Percentiles rank a stretch among this genome's conserved stretches.
phyloP scores from a whole-genome alignment of 2,329 filamentous ascomycete species.

The Neocucurbitaria cava region DNA sequence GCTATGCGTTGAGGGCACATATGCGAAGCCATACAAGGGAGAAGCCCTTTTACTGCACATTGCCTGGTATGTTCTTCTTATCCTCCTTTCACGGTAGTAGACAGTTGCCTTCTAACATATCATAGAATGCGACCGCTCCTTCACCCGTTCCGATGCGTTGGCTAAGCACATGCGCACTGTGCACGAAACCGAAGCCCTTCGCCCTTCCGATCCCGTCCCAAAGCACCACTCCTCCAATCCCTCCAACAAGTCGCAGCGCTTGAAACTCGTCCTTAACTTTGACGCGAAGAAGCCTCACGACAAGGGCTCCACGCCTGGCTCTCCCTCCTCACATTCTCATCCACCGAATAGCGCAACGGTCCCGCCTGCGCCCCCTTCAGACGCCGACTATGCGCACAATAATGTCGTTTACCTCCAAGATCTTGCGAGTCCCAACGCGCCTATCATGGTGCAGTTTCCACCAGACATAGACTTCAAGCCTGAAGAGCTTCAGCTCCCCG shows the following conservation, averaged over 20 bases:
- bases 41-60: slow-evolving; percentile 96
- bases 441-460: slow-evolving; percentile 60
- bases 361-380: slow-evolving; percentile 24
- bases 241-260: slow-evolving; percentile 55
- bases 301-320: slow-evolving; percentile 44
- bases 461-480: slow-evolving; percentile 67
- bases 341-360: slow-evolving; percentile 31
- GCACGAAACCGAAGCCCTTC: slow-evolving; percentile 92
- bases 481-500: slow-evolving; percentile 69
- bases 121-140: slow-evolving; percentile 93
- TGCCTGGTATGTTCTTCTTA: slow-evolving; percentile 74
- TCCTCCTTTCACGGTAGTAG: background rate
- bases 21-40: slow-evolving; percentile 98
- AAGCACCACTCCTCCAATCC: slow-evolving; percentile 64
- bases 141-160: slow-evolving; percentile 92
- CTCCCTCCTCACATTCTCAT: slow-evolving; percentile 39
- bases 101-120: background rate
- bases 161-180: slow-evolving; percentile 99
- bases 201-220: slow-evolving; percentile 75
- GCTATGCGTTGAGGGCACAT: slow-evolving; percentile 93
- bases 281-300: slow-evolving; percentile 37
- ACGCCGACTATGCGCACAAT: slow-evolving; percentile 57
- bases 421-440: slow-evolving; percentile 65
- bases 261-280: slow-evolving; percentile 53
- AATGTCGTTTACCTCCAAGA: slow-evolving; percentile 66